These are phyloP conservation scores for Phellinidium pouzarii DNA, from an alignment of 1,284 basidiomycete genomes.

Conservation along the genomic window DNA sequence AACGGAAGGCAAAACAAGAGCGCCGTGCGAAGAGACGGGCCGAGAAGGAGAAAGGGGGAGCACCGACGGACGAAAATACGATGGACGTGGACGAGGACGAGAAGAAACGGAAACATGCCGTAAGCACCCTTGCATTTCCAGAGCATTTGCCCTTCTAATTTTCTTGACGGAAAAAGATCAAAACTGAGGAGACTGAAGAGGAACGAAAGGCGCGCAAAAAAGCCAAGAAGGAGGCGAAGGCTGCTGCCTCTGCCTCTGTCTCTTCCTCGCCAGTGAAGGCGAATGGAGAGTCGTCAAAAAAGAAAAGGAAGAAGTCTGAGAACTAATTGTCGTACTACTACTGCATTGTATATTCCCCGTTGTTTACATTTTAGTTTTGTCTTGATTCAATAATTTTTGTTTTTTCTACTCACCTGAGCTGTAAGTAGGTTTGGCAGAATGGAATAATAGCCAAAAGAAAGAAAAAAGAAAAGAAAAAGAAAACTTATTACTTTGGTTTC, in stretches of 20 bases:
- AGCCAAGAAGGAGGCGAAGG: slow-evolving; percentile 67
- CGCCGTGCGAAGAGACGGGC: slow-evolving; percentile 57
- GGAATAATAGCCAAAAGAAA: not conserved
- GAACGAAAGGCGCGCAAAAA: slow-evolving; percentile 69
- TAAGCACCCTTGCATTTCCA: not conserved
- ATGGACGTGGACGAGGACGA: slow-evolving; percentile 36
- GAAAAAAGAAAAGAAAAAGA: not conserved
- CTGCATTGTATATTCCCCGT: not conserved
- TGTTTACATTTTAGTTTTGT: slow-evolving; percentile 2
- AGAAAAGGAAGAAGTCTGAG: slow-evolving; percentile 68
- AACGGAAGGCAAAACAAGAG: slow-evolving; percentile 74
- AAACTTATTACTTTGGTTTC: too few relatives aligned
- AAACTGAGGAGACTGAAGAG: slow-evolving; percentile 58
- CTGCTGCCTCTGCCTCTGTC: not conserved
- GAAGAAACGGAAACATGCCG: slow-evolving; percentile 25
- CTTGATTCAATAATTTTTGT: not conserved
- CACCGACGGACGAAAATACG: slow-evolving; percentile 41
- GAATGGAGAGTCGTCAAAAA: slow-evolving; percentile 58
- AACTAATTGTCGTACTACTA: slow-evolving; percentile 26
- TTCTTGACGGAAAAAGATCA: slow-evolving; percentile 18
- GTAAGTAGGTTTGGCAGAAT: too few relatives aligned
- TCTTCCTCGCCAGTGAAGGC: slow-evolving; percentile 16
- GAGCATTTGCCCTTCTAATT: not conserved
- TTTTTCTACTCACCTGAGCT: not conserved
- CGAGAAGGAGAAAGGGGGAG: slow-evolving; percentile 51